Evolutionary conservation across 257 asterid species (phyloP), one percentile per base, ranked within the genome.

Genomic region (Solanum chmielewskii): DNA sequence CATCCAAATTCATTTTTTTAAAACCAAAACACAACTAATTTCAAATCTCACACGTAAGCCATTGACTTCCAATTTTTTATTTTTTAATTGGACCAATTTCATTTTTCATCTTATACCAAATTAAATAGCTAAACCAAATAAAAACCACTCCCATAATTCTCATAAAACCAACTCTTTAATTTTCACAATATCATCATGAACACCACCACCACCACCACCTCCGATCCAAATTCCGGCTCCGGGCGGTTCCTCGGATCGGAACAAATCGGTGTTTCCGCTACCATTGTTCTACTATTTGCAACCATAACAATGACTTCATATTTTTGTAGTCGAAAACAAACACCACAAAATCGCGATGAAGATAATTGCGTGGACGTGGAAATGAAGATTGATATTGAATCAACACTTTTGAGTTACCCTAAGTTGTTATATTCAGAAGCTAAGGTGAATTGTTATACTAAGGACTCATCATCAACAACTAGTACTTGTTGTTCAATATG

Each of bases 241-340:
- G 94, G 92, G 27, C 93, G 93, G 37, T 90, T 94, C 23, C 87
- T 93, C 25, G 93, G 92, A 86, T 89, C 98, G 2, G 87, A 88
- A 1, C 89, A 89, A 89, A 87, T 95, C 86, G 98, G 98, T 20
- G 93, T 96, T 11, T 93, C 98, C 11, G 94, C 93, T 47, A 98
- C 96, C 6, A 91, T 96, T 88, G 98, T 95, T 87, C 92, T 95
- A 69, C 92, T 96, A 41, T 93, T 96, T 93, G 91, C 94, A 86
- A 90, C 95, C 91, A 92, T 96, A 71, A 94, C 98, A 39, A 81
- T 94, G 23, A 95, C 95, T 10, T 94, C 98, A 27, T 94, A 96
- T 88, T 94, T 90, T 87, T 96, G 98, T 93, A 94, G 98, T 15
- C 71, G 97, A 52, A 87, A 83, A 77, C 77, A 90, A 64, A n/a